Conservation (phyloP, 2,329 filamentous ascomycete species). For the Penicillium glabrum region DNA sequence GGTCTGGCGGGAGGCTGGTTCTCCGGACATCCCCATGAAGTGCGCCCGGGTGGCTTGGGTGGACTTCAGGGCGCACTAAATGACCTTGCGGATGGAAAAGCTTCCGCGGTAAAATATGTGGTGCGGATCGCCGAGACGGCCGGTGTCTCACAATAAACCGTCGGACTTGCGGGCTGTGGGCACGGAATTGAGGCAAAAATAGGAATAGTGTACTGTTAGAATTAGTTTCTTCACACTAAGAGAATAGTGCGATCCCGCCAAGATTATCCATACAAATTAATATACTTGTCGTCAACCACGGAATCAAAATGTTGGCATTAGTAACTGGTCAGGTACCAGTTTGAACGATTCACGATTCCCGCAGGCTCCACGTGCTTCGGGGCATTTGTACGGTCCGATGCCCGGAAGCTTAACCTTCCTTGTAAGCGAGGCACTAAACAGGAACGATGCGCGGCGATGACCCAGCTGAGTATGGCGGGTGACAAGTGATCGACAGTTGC, state of each 20-base stretch:
- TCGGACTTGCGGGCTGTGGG: not conserved
- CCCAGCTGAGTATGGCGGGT: not conserved
- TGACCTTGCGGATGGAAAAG: conserved; percentile 60
- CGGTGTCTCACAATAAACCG: conserved; percentile 9
- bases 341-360: not conserved
- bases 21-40: conserved; percentile 50
- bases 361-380: conserved; percentile 6
- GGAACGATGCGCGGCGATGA: not conserved
- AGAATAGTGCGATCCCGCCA: not conserved
- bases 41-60: conserved; percentile 54
- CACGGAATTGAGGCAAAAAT: not conserved
- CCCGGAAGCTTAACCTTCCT: conserved; percentile 5
- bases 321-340: not conserved
- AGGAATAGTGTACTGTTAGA: not conserved
- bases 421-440: not conserved
- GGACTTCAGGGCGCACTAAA: conserved; percentile 55
- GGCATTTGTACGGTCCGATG: conserved; percentile 2
- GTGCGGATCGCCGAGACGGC: conserved; percentile 55
- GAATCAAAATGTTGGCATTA: not conserved
- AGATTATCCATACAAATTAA: not conserved
- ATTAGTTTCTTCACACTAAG: not conserved
- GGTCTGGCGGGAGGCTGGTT: conserved; percentile 53
- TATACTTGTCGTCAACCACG: not conserved
- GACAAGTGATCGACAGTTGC: conserved; percentile 1
- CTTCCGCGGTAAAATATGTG: conserved; percentile 65